Evolutionary conservation across 345 rosid genomes (phyloP).

Genomic region (Cardamine chenopodiifolia): DNA sequence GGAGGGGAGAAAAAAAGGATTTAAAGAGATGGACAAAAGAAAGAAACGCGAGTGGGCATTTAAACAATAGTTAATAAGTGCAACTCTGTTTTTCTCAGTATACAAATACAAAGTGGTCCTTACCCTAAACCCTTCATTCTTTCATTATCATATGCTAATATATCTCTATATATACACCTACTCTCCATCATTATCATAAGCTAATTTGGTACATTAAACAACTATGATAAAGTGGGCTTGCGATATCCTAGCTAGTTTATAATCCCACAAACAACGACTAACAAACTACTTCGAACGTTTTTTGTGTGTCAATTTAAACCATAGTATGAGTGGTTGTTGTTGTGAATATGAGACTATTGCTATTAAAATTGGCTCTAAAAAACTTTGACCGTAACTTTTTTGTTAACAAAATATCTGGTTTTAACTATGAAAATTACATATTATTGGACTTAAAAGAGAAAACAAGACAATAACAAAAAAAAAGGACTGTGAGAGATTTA

Average conservation of each 20-base stretch:
- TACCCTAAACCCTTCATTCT: conserved; percentile 32
- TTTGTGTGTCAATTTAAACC: background rate
- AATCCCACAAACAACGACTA: conserved; percentile 31
- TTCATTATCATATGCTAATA: conserved; percentile 37
- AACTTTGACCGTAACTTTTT: background rate
- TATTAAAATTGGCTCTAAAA: background rate
- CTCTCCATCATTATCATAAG: conserved; percentile 40
- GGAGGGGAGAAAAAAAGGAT: conserved; percentile 8
- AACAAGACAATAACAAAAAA: background rate
- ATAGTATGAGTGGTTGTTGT: background rate
- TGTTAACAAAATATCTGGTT: background rate
- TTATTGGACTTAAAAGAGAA: background rate
- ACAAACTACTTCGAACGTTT: conserved; percentile 8
- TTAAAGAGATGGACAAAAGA: conserved; percentile 28
- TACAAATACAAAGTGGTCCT: conserved; percentile 42
- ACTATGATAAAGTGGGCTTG: conserved; percentile 12
- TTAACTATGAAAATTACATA: background rate
- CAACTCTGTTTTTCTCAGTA: conserved; percentile 25
- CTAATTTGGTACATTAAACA: conserved; percentile 33
- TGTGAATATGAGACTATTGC: background rate
- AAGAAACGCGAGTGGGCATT: conserved; percentile 35
- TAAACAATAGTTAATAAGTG: conserved; percentile 24
- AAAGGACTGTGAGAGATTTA: background rate
- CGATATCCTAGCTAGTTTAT: conserved; percentile 13
- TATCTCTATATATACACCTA: conserved; percentile 21